Conservation (phyloP, 1,139 yeast genomes). For the Geotrichum histeridarum region DNA sequence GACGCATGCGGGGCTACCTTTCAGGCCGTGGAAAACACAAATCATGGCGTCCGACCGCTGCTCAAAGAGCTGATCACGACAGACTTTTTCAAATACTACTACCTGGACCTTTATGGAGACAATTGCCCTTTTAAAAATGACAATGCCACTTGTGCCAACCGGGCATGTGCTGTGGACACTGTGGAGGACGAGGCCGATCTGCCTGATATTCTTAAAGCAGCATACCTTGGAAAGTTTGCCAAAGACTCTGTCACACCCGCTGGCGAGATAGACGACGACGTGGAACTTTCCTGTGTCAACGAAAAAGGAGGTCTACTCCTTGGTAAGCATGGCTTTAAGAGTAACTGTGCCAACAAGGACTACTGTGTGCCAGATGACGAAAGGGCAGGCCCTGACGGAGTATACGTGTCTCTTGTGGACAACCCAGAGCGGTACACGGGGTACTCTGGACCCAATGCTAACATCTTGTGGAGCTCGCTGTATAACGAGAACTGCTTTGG, state of each 20-base stretch:
- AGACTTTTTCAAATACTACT: slow-evolving; percentile 68
- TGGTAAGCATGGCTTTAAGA: slow-evolving; percentile 7
- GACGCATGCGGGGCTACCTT: slow-evolving; percentile 50
- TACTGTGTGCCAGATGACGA: slow-evolving; percentile 21
- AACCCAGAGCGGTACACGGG: slow-evolving; percentile 98
- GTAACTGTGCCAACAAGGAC: slow-evolving; percentile 14
- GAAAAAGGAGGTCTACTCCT: slow-evolving; percentile 15
- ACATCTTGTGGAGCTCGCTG: slow-evolving; percentile 88
- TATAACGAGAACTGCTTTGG: slow-evolving; percentile 86
- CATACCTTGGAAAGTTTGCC: slow-evolving; percentile 59
- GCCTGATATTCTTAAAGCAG: slow-evolving; percentile 70
- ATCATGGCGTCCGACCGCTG: slow-evolving; percentile 48
- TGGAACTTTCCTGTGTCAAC: slow-evolving; percentile 20
- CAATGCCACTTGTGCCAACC: slow-evolving; percentile 80
- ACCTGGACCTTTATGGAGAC: slow-evolving; percentile 70
- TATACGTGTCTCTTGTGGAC: slow-evolving; percentile 75
- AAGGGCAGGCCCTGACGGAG: slow-evolving; percentile 44
- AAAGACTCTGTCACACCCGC: slow-evolving; percentile 41
- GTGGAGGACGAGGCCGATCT: slow-evolving; percentile 51
- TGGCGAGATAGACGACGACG: slow-evolving; percentile 14
- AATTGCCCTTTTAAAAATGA: slow-evolving; percentile 85
- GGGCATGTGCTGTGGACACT: slow-evolving; percentile 90
- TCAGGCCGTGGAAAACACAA: slow-evolving; percentile 49
- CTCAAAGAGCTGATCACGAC: slow-evolving; percentile 49
- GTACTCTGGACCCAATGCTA: slow-evolving; percentile 86